Base-by-base conservation (phyloP, 2,329 filamentous ascomycete genomes). In the Didymella exigua region DNA sequence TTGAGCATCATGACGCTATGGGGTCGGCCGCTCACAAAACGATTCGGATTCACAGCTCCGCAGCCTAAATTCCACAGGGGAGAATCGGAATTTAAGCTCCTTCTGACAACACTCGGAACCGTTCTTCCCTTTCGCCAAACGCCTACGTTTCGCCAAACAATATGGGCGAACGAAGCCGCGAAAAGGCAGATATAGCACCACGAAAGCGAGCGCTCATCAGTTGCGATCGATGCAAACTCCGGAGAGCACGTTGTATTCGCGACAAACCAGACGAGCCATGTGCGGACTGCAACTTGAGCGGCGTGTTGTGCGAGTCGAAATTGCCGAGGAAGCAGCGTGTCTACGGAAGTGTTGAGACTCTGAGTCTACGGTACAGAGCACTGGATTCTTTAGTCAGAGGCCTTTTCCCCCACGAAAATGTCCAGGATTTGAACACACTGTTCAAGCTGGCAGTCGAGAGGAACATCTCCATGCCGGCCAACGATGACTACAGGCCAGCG, bases 301-400 rank as follows among this genome's bases (percentile, higher is more conserved):
- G 72, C 8, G 74, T 77, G 23, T 62, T 66, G 29, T 79, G 77
- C 61, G 74, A 78, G 58, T 77, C 73, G 7, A 78, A 76, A 10
- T 64, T 78, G 30, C 77, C 78, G 5, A 72, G 78, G 21, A 79
- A 79, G 58, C 76, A 77, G 33, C 66, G 78, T 29, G 76, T 79
- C 10, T 79, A 79, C 49, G 78, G 78, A 14, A 79, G 77, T 53
- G 75, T 78, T 6, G 78, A 79, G 56, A 78, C 76, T n/a, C 64
- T 79, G 37, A 78, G 76, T 42, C 65, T 76, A 26, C 69, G 77
- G 24, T 79, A 77, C 55, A 68, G 78, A 37, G 76, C 77, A 2
- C 68, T 79, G 10, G 76, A 79, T 58, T 70, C 76, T 14, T 42
- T 79, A 37, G 70, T 79, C 36, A 74, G 76, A 44, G 77, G 76